These are phyloP conservation scores for Fusarium longipes DNA, from an alignment of 2,329 filamentous ascomycete genomes.

Conservation along the genomic window DNA sequence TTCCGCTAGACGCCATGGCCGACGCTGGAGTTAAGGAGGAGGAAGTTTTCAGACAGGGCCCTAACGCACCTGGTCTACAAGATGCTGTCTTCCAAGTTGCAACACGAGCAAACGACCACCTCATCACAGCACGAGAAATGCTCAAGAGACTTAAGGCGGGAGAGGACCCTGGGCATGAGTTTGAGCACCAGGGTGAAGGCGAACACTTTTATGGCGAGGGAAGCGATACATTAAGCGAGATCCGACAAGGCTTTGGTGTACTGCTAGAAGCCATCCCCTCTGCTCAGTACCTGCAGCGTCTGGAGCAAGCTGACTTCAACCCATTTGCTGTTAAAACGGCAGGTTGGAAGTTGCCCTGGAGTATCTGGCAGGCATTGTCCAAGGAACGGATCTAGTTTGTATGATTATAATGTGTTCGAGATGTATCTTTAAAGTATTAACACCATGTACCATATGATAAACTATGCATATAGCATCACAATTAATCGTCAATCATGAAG, in stretches of 20 bases:
- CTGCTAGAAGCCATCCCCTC: conserved; percentile 84
- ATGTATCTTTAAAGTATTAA: neutral
- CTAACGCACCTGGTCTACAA: conserved; percentile 80
- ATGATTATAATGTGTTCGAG: conserved; percentile 5
- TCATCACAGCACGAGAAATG: conserved; percentile 95
- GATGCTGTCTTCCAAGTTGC: conserved; percentile 94
- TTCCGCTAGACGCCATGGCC: conserved; percentile 92
- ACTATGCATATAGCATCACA: conserved; percentile 21
- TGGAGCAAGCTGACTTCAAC: conserved; percentile 88
- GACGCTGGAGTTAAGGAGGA: conserved; percentile 85
- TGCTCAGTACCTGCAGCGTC: conserved; percentile 78
- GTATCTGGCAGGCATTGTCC: conserved; percentile 66
- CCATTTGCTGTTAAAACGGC: conserved; percentile 72
- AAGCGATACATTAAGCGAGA: conserved; percentile 54
- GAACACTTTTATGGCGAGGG: conserved; percentile 65
- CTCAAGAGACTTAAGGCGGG: conserved; percentile 81
- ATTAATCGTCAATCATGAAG: neutral
- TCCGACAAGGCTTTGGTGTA: conserved; percentile 77
- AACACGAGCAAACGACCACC: conserved; percentile 92
- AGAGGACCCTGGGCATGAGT: conserved; percentile 82
- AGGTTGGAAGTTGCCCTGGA: conserved; percentile 88
- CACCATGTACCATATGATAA: conserved; percentile 25
- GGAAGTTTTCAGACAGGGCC: conserved; percentile 84
- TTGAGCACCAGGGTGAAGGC: conserved; percentile 85
- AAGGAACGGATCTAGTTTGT: conserved; percentile 58